Percentiles rank a stretch among this genome's conserved stretches.
Conservation (phyloP, 805 yeast genomes). For the Cyberlindnera sargentensis region DNA sequence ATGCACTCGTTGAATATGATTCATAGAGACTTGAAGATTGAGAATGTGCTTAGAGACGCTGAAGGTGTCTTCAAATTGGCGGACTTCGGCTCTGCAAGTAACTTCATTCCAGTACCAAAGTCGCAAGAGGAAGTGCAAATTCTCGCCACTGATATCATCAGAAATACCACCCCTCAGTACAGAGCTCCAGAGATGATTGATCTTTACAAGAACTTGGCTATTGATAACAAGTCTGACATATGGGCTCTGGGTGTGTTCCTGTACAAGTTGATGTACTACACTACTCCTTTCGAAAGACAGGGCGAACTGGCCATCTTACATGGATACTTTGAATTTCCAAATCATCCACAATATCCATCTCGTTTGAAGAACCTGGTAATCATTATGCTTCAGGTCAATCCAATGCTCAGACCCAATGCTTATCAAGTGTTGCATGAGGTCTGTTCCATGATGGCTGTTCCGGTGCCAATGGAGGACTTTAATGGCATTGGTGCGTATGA, state of each 20-base stretch:
- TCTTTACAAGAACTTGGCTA: slow-evolving; percentile 70
- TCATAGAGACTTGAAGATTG: slow-evolving; percentile 92
- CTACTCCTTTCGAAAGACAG: slow-evolving; percentile 84
- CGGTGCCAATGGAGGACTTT: slow-evolving; percentile 38
- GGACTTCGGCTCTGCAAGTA: slow-evolving; percentile 88
- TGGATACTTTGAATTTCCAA: slow-evolving; percentile 74
- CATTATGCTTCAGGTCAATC: slow-evolving; percentile 77
- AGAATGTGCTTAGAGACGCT: slow-evolving; percentile 78
- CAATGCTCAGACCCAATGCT: slow-evolving; percentile 76
- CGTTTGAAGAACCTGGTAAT: slow-evolving; percentile 69
- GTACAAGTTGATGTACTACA: slow-evolving; percentile 85
- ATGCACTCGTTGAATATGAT: slow-evolving; percentile 75
- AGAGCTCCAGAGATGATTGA: slow-evolving; percentile 96
- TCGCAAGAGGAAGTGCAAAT: slow-evolving; percentile 65
- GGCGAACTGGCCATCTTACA: slow-evolving; percentile 83
- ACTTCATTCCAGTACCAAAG: slow-evolving; percentile 66
- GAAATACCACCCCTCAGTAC: slow-evolving; percentile 94
- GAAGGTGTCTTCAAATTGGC: slow-evolving; percentile 70
- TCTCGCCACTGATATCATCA: slow-evolving; percentile 77
- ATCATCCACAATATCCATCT: slow-evolving; percentile 60
- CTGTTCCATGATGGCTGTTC: slow-evolving; percentile 49
- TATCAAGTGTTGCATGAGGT: slow-evolving; percentile 68
- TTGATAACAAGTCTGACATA: slow-evolving; percentile 87
- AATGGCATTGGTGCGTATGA: slow-evolving; percentile 46
- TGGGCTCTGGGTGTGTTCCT: slow-evolving; percentile 96